Base-by-base conservation (phyloP, 306 rosid species). In the Acacia confusa region DNA sequence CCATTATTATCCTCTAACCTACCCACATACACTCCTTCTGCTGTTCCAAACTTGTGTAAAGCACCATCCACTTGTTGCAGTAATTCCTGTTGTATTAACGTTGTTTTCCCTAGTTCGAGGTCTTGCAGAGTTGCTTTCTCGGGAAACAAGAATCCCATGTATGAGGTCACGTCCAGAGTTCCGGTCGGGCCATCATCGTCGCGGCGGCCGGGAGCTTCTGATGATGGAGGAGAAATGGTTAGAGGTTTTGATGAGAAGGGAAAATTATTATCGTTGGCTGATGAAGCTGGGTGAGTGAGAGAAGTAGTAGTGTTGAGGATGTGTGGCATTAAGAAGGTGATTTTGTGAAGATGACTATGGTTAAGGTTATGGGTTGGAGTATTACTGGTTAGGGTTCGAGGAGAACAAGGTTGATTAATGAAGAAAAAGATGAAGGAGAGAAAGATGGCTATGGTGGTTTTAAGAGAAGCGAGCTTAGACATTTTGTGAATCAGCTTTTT, bases 21-120 rank as follows among this genome's bases (percentile, higher is more conserved):
- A 7, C 84, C 92, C 15, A 92, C 97, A 74, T 81, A 88, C 4
- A 92, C 87, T 53, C 98, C 94, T 79, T 84, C 82, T 66, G 91
- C 97, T 69, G 74, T 91, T 72, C 98, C 98, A 32, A 90, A 12
- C 34, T 74, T 65, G 13, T 30, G 55, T 2, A 83, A 15, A 34
- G 77, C 78, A 82, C 52, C 75, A 55, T 77, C 72, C 36, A 77
- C 79, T 24, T 69, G 32, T 41, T 2, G 32, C 3, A 83, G 81
- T 9, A 92, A 34, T 9, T 90, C 92, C 83, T 92, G 91, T 1
- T 84, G 88, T 16, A 92, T 88, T n/a, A 64, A 25, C 36, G 89
- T 90, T 10, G 90, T 89, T 10, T 79, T 77, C 79, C 97, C 88
- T 24, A 83, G 82, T 41, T 91, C 93, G 8, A 92, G 50, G 28